phyloP scores from a whole-genome alignment of 345 rosid species.

The Citrus inodora region DNA sequence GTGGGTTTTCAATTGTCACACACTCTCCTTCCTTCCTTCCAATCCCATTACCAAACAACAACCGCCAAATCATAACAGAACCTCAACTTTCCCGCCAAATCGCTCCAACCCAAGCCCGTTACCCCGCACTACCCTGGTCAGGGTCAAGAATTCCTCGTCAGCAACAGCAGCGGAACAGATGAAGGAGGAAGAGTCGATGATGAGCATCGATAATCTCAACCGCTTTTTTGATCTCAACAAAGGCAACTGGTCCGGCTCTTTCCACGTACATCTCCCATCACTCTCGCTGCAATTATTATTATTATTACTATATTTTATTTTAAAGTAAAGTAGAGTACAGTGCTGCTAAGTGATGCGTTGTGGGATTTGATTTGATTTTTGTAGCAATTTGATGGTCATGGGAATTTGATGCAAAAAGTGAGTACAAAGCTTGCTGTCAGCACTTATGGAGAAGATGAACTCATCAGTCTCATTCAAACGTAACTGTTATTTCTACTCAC shows the following conservation, averaged over 20 bases:
- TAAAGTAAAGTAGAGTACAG: too few relatives aligned
- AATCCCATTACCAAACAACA: conserved; percentile 10
- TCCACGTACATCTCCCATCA: conserved; percentile 40
- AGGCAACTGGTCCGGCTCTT: conserved; percentile 87
- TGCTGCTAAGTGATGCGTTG: neutral
- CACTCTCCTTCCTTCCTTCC: conserved; percentile 24
- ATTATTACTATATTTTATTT: neutral
- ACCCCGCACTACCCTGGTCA: conserved; percentile 26
- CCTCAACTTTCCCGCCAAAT: conserved; percentile 16
- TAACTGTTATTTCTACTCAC: conserved; percentile 16
- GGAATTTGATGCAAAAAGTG: conserved; percentile 64
- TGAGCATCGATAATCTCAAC: conserved; percentile 69
- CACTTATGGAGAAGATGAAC: conserved; percentile 86
- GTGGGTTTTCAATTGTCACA: conserved; percentile 28
- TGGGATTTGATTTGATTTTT: neutral
- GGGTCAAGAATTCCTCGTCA: conserved; percentile 22
- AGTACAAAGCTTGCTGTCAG: conserved; percentile 67
- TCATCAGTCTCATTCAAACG: conserved; percentile 91
- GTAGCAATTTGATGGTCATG: conserved; percentile 88
- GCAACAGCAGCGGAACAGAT: conserved; percentile 27
- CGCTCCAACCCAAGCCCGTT: conserved; percentile 4
- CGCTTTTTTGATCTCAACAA: conserved; percentile 60
- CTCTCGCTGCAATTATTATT: too few relatives aligned
- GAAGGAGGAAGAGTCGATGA: conserved; percentile 26
- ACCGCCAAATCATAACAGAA: neutral